Base-by-base conservation (phyloP, 1,284 basidiomycete genomes). In the Phellopilus nigrolimitatus region DNA sequence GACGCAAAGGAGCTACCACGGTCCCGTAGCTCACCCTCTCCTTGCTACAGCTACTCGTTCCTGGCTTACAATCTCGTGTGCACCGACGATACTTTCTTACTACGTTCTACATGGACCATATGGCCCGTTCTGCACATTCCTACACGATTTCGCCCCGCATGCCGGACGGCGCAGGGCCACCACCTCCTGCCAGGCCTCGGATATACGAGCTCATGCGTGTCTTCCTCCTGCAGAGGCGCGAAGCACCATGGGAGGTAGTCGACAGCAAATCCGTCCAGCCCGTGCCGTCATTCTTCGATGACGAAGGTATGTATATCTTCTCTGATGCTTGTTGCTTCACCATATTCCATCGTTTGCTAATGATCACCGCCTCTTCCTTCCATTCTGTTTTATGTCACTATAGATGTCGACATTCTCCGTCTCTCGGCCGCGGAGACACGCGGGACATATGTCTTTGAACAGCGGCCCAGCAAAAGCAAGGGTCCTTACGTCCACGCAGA, bases 221-320 rank as follows among this genome's bases (percentile, higher is more conserved):
- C 2, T 33, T 54, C 36, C 25, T 42, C 21, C 46, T 56, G 30
- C 49, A 45, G 21, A 44, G 49, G 21, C 42, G 45, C 33, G 75
- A 82, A 59, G 66, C 67, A 8, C 76, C 82, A 34, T 90, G 87
- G 87, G 87, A 90, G 67, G 85, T 89, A 36, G 82, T 88, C 21
- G 80, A 79, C 54, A 78, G 72, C 60, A 77, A 75, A 59, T 65
- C 68, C 19, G 77, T 90, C 40, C 75, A 82, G 38, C 79, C 84
- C 24, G 75, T 88, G 9, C 71, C 76, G 13, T 77, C 76, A 63
- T 84, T 79, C 63, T 77, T 79, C 58, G 79, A 80, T 34, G 75
- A 81, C 52, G 80, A 84, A 62, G 80, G 80, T 80, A 55, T 24
- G 49, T 28, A 27, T 28, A 8, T n/a, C 34, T 8, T 28, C 21